Percentiles rank a stretch among this genome's conserved stretches.
Evolutionary conservation across 2,329 filamentous ascomycete species (phyloP).

Genomic region (Stemphylium beticola): DNA sequence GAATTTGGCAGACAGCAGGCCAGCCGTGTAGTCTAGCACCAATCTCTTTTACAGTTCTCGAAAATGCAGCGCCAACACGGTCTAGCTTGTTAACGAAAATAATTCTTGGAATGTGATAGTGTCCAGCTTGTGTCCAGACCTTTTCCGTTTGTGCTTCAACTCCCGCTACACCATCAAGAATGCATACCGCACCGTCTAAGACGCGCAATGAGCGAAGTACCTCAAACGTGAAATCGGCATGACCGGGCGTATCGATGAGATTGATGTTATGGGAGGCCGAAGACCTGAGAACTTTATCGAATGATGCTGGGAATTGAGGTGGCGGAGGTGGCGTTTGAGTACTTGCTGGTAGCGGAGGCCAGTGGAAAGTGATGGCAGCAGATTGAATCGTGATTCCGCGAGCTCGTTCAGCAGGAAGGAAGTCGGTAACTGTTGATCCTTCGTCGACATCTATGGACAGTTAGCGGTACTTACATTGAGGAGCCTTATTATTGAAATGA

Average conservation of each 20-base stretch:
- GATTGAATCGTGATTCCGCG: constrained; percentile 98
- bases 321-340: constrained; percentile 20
- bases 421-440: constrained; percentile 96
- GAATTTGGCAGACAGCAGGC: constrained; percentile 92
- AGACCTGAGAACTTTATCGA: constrained; percentile 53
- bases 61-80: constrained; percentile 81
- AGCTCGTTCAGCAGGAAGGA: constrained; percentile 88
- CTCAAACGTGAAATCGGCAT: constrained; percentile 97
- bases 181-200: constrained; percentile 88
- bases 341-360: constrained; percentile 69
- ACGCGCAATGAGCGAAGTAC: constrained; percentile 89
- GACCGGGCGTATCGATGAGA: constrained; percentile 89
- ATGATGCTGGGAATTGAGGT: constrained; percentile 40
- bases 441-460: constrained; percentile 77
- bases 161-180: constrained; percentile 88
- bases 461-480: background rate
- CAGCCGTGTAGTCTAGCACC: constrained; percentile 79
- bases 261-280: constrained; percentile 59
- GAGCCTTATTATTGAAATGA: too few species aligned
- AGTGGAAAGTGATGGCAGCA: constrained; percentile 92
- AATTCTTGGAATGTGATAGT: constrained; percentile 82
- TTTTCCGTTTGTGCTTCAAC: constrained; percentile 97
- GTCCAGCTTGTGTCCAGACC: constrained; percentile 89
- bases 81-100: constrained; percentile 87
- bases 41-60: constrained; percentile 83